Base-by-base conservation (phyloP, 257 asterid species). In the Gentiana macrophylla region DNA sequence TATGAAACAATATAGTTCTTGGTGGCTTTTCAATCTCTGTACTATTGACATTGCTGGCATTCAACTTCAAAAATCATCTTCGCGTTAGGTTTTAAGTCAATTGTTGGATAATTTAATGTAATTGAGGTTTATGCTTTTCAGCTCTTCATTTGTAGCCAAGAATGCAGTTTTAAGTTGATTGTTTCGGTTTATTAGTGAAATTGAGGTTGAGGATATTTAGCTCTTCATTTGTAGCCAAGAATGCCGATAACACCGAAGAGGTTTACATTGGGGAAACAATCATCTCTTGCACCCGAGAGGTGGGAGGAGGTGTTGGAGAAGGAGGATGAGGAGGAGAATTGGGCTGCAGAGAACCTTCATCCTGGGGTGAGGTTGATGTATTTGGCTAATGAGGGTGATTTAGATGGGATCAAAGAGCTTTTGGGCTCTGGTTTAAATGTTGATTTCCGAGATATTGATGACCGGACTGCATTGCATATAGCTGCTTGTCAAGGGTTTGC, bases 401-500 rank as follows among this genome's bases (percentile, higher is more conserved):
- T 83, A 70, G 95, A 84, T 3, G 94, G 98, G 56, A 91, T 91
- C 49, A 76, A 70, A 74, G 93, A 84, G 77, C 84, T 87, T 34
- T 12, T 91, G 65, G 79, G 67, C 33, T 68, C 81, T 0, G 95
- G 95, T 0, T 49, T 75, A 3, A 84, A 91, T 71, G 92, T 87
- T 32, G 87, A 91, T 71, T 91, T 83, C 79, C 70, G 85, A 52
- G 98, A 91, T 55, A 85, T 76, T 4, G 98, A 91, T 76, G 80
- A 79, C 68, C 81, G 98, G 51, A 87, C 98, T n/a, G 94, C 98
- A 0, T 77, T 91, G 58, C 98, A 91, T 48, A 66, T 91, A 35
- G 98, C 96, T 2, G 94, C 98, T n/a, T 91, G 98, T 80, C 98
- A 91, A 76, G 98, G 98, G 2, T 74, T 77, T 51, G 71, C 61